phyloP scores from a whole-genome alignment of 2,329 filamentous ascomycete genomes.

The Fusarium algeriense region DNA sequence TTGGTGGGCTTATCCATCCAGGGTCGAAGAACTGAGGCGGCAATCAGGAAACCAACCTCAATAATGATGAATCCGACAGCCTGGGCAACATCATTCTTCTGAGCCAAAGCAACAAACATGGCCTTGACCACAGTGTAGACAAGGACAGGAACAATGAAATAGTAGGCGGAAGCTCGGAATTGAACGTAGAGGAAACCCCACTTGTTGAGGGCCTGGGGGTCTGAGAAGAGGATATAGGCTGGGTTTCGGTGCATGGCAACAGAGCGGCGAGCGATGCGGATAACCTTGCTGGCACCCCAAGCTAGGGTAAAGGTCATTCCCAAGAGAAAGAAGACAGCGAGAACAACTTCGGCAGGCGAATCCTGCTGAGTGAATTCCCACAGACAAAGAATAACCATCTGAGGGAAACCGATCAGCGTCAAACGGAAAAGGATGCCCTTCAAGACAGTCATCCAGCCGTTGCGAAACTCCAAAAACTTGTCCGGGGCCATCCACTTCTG shows the following conservation, averaged over 20 bases:
- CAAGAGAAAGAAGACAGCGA: constrained; percentile 90
- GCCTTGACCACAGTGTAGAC: constrained; percentile 86
- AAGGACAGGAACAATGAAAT: constrained; percentile 87
- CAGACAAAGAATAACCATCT: constrained; percentile 89
- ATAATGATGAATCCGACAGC: constrained; percentile 86
- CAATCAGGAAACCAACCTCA: constrained; percentile 82
- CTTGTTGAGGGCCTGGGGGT: constrained; percentile 93
- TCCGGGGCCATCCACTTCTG: constrained; percentile 83
- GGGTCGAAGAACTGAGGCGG: constrained; percentile 82
- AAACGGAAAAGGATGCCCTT: constrained; percentile 95
- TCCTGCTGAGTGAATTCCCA: constrained; percentile 93
- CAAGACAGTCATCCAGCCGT: constrained; percentile 91
- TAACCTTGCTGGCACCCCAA: constrained; percentile 92
- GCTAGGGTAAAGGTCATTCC: constrained; percentile 81
- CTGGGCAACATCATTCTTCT: constrained; percentile 77
- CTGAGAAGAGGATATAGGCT: constrained; percentile 96
- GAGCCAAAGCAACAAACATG: constrained; percentile 87
- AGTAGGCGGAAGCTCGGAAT: constrained; percentile 95
- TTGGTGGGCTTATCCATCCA: constrained; percentile 99
- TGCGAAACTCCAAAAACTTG: constrained; percentile 92
- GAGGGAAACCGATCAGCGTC: constrained; percentile 89
- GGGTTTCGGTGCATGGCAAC: constrained; percentile 95
- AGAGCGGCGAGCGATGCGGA: constrained; percentile 87
- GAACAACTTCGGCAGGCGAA: constrained; percentile 85
- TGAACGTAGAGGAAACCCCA: constrained; percentile 99